A percentile compares a stretch with the other conserved stretches of the same genome.
Evolutionary conservation across 441 rosid genomes (phyloP).

Genomic region (Euphorbia celastroides): DNA sequence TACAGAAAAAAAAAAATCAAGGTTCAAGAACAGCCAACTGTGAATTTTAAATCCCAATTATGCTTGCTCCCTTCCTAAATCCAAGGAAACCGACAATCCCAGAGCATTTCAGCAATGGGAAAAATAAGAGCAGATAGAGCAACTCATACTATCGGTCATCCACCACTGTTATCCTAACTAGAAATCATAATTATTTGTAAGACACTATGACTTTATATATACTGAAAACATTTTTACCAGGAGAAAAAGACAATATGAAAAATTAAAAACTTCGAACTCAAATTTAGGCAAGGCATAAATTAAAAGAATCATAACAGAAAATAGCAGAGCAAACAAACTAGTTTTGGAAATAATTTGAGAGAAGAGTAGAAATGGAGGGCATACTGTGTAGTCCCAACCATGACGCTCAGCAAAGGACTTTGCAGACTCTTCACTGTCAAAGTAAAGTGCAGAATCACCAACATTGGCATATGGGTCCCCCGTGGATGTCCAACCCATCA

Average conservation of each 20-base stretch:
- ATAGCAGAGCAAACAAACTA: background rate
- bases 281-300: background rate
- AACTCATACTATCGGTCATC: background rate
- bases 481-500: conserved; percentile 99
- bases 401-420: conserved; percentile 80
- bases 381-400: conserved; percentile 86
- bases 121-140: background rate
- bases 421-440: conserved; percentile 78
- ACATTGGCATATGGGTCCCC: conserved; percentile 99
- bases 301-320: background rate
- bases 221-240: background rate
- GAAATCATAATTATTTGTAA: background rate
- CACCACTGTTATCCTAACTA: conserved; percentile 2
- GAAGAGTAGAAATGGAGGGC: conserved; percentile 9
- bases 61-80: background rate
- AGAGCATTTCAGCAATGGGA: background rate
- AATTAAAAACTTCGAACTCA: background rate
- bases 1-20: background rate
- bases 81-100: background rate
- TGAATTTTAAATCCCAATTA: background rate
- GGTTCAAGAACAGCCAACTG: background rate
- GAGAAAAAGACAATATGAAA: background rate
- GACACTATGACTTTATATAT: background rate
- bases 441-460: conserved; percentile 74
- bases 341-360: background rate